Conservation (phyloP, 352 stramenopile genomes). For the Phytophthora tentaculata region DNA sequence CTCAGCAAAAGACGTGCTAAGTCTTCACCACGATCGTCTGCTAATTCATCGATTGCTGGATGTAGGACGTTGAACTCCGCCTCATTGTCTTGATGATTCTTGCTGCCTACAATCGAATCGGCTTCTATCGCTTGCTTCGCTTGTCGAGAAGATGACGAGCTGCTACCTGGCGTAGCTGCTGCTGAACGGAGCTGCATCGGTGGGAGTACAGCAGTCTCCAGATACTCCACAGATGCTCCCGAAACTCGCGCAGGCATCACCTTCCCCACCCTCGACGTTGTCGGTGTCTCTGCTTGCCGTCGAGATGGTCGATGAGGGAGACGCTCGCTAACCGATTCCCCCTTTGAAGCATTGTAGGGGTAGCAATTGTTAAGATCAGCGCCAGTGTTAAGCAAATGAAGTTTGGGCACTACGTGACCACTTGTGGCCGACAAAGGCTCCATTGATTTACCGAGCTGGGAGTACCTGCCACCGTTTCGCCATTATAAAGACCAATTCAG, state of each 20-base stretch:
- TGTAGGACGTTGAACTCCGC: conserved; percentile 64
- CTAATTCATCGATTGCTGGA: conserved; percentile 54
- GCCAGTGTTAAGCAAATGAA: conserved; percentile 27
- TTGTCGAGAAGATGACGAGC: conserved; percentile 10
- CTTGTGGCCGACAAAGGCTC: conserved; percentile 32
- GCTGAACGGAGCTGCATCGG: conserved; percentile 44
- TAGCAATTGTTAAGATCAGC: conserved; percentile 1
- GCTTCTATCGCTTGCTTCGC: neutral
- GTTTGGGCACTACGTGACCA: conserved; percentile 30
- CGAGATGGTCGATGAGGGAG: conserved; percentile 23
- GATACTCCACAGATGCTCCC: conserved; percentile 35
- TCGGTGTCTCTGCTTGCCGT: neutral
- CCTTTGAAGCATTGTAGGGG: conserved; percentile 5
- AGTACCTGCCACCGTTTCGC: conserved; percentile 17
- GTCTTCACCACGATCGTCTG: conserved; percentile 60
- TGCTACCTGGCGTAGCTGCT: conserved; percentile 16
- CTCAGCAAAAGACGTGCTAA: conserved; percentile 63
- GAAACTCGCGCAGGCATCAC: conserved; percentile 40
- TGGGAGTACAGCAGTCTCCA: conserved; percentile 44
- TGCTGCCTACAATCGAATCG: conserved; percentile 10
- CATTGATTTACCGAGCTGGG: conserved; percentile 8
- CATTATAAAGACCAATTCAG: conserved; percentile 13
- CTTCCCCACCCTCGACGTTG: conserved; percentile 16
- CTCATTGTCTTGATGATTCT: conserved; percentile 23
- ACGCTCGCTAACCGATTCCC: conserved; percentile 20